Evolutionary conservation across 192 early-diverging fungal genomes (phyloP), one percentile per base, ranked within the genome.

Genomic region (Mortierella alpina): DNA sequence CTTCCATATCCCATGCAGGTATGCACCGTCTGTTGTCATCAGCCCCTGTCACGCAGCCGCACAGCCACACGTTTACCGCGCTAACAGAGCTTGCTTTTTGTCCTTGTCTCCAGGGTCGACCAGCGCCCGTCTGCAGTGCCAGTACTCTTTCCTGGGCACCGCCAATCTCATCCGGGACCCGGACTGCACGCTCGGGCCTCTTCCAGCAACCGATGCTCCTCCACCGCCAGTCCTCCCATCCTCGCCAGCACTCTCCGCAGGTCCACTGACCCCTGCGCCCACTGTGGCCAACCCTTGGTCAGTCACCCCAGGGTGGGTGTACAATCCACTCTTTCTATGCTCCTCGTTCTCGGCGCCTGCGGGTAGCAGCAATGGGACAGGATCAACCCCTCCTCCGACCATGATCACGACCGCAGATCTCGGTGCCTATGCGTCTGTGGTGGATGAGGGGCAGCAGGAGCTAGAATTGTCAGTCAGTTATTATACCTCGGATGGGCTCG

Each of bases 161-260:
- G 55, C 65, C 7, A 80, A 80, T 61, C 65, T 80, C 23, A 63
- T 80, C n/a, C 70, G 63, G 42, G 77, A 80, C n/a, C 65, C 77
- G 6, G 48, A 59, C 18, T 80, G 77, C 48, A 72, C 77, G 8
- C 63, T 79, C 10, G 49, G 66, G 53, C n/a, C 75, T 15, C 52
- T 66, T 15, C 23, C 23, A 53, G 22, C 56, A 4, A 42, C 45
- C 45, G 46, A 57, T 2, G 9, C 58, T 8, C 64, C 59, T 12
- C 9, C 72, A 15, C 77, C 70, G 9, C 77, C 77, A 47, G 6
- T 54, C 8, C 50, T 80, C 15, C 77, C 77, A 20, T 4, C 65
- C 5, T 48, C 65, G 0, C 65, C 70, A 5, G 48, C 64, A 56
- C 47, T 80, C 46, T 59, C 77, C 5, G 4, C 70, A n/a, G 69